A percentile compares a stretch with the other conserved stretches of the same genome.
phyloP scores from a whole-genome alignment of 108 stramenopile genomes.

The Pseudonitzschia multistriata region DNA sequence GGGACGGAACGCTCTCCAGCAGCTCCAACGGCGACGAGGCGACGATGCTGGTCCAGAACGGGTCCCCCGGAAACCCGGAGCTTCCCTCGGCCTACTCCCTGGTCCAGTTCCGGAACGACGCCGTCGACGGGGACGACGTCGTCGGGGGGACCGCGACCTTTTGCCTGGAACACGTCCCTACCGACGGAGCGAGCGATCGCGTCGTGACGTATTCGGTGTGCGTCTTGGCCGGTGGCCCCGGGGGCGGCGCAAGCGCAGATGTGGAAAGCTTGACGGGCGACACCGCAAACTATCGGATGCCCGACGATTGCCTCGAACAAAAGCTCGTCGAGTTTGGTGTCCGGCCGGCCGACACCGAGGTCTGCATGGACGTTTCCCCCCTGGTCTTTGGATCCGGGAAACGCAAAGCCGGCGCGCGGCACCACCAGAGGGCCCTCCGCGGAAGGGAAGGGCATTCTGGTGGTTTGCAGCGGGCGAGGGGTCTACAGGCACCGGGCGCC shows the following conservation, averaged over 20 bases:
- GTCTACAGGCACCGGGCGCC: neutral
- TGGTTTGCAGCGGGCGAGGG: neutral
- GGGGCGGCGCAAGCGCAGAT: neutral
- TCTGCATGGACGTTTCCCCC: neutral
- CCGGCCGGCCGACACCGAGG: conserved; percentile 1
- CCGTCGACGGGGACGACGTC: neutral
- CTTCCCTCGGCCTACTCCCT: conserved; percentile 5
- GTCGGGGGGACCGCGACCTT: neutral
- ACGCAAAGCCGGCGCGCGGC: no score
- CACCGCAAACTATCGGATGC: neutral
- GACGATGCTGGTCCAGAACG: conserved; percentile 9
- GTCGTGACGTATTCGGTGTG: neutral
- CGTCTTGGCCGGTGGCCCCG: neutral
- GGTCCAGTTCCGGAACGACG: conserved; percentile 1
- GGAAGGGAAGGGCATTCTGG: conserved; percentile 2
- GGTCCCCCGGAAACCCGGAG: conserved; percentile 7
- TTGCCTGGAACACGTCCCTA: neutral
- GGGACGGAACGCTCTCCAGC: neutral
- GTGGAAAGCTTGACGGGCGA: neutral
- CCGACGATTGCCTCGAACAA: neutral
- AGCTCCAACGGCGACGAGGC: neutral
- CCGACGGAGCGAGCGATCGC: neutral
- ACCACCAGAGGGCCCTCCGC: neutral
- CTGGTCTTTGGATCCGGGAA: conserved; percentile 2
- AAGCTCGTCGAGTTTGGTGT: neutral